Base-by-base conservation (phyloP, 2,329 filamentous ascomycete genomes). In the Coccinonectria pachysandricola region DNA sequence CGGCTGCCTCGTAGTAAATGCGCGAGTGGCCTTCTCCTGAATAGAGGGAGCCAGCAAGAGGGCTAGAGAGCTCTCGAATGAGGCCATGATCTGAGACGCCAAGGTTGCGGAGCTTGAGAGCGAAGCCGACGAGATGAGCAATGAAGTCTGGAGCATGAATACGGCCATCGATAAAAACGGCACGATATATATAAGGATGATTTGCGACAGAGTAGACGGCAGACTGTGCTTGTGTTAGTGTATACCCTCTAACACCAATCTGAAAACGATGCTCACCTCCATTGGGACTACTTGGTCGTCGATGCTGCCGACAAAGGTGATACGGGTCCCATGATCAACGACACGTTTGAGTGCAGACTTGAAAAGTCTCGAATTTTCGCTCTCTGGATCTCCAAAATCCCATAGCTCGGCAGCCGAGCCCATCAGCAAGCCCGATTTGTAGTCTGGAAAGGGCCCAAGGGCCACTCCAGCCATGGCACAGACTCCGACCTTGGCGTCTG, bases 221-320 rank as follows among this genome's bases (percentile, higher is more conserved):
- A 3, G 87, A 95, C 74, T 62, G 23, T n/a, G 7, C 12, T 65
- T 7, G 12, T 21, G 40, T 56, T 32, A 53, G 42, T 27, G 19
- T 10, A 27, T n/a, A n/a, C n/a, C n/a, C 15, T 11, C 6, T 16
- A 15, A 24, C 20, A 24, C n/a, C n/a, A 11, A 8, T 12, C n/a
- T 7, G 7, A 16, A 12, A 14, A n/a, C 22, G 22, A 45, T n/a
- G n/a, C 60, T 48, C 54, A 82, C 79, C 65, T 95, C 88, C 49
- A 98, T 64, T 4, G 87, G 88, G 9, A 98, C 87, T 3, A 98
- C 65, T 54, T 98, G 91, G 53, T 98, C 91, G 51, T 98, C 91
- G 26, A 98, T 92, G 53, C 87, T 95, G 28, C 88, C 88, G 32
- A 93, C 69, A 50, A 87, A 95, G 1, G 86, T 81, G 24, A 96